A percentile compares a stretch with the other conserved stretches of the same genome.
Conservation (phyloP, 202 grass and related monocot genomes). For the Musa balbisiana region DNA sequence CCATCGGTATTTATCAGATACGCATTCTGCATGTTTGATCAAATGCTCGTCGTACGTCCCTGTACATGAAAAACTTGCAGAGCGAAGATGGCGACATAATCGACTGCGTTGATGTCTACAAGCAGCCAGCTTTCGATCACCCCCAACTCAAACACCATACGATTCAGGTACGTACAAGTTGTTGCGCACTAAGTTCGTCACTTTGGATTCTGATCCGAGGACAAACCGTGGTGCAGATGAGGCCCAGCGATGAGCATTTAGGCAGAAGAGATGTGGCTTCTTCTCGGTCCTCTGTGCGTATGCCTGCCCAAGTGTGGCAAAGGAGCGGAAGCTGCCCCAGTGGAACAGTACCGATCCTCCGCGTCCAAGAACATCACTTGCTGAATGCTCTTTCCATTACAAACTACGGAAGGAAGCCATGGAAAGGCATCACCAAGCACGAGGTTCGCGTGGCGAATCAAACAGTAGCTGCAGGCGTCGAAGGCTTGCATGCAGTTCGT, state of each 20-base stretch:
- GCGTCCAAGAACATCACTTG: constrained; percentile 16
- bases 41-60: too few relatives aligned
- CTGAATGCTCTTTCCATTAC: constrained; percentile 20
- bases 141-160: not conserved
- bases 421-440: constrained; percentile 14
- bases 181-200: not conserved
- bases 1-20: not conserved
- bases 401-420: constrained; percentile 26
- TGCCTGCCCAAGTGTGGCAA: not conserved
- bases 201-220: too few relatives aligned
- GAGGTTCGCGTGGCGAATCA: not conserved
- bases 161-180: not conserved
- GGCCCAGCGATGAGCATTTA: constrained; percentile 10
- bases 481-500: not conserved
- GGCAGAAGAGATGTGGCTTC: not conserved
- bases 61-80: not conserved
- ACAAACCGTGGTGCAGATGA: constrained; percentile 15
- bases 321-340: constrained; percentile 5
- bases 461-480: not conserved
- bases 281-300: not conserved
- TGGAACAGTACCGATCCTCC: not conserved
- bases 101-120: not conserved
- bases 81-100: not conserved
- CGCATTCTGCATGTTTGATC: not conserved
- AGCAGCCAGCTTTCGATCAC: not conserved